Evolutionary conservation across 257 asterid genomes (phyloP).

Genomic region (Buddleja alternifolia): DNA sequence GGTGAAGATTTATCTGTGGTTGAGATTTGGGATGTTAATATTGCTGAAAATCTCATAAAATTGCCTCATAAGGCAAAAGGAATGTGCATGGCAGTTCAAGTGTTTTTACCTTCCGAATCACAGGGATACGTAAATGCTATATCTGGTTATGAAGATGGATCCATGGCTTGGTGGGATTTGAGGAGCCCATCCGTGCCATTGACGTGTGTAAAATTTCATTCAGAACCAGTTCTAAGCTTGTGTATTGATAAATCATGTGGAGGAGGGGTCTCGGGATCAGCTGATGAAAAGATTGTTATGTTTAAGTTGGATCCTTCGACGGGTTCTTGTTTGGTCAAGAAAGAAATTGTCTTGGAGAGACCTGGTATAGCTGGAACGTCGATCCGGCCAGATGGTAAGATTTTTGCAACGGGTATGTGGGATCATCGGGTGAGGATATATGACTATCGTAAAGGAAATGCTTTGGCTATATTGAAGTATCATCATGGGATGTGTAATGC

Average conservation of each 20-base stretch:
- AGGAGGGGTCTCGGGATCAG: conserved; percentile 89
- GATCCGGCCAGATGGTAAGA: conserved; percentile 72
- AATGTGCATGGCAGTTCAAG: conserved; percentile 86
- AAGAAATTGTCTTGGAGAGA: conserved; percentile 72
- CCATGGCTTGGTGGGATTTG: conserved; percentile 90
- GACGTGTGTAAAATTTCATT: conserved; percentile 74
- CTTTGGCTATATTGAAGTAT: conserved; percentile 89
- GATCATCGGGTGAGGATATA: conserved; percentile 87
- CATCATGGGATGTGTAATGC: conserved; percentile 75
- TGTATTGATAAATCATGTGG: conserved; percentile 56
- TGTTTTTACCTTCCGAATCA: conserved; percentile 58
- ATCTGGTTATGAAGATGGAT: conserved; percentile 90
- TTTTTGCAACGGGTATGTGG: conserved; percentile 90
- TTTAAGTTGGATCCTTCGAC: conserved; percentile 65
- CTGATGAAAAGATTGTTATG: conserved; percentile 72
- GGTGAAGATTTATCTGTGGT: conserved; percentile 78
- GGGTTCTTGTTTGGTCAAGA: conserved; percentile 70
- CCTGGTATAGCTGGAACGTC: conserved; percentile 72
- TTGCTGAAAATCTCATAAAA: conserved; percentile 48
- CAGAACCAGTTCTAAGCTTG: conserved; percentile 80
- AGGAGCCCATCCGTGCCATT: conserved; percentile 73
- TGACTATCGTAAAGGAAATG: conserved; percentile 79
- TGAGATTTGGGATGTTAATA: conserved; percentile 83
- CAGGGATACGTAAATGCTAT: conserved; percentile 58
- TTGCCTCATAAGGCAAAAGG: conserved; percentile 70